Evolutionary conservation across 768 basidiomycete species (phyloP).

Genomic region (Pisolithus orientalis): DNA sequence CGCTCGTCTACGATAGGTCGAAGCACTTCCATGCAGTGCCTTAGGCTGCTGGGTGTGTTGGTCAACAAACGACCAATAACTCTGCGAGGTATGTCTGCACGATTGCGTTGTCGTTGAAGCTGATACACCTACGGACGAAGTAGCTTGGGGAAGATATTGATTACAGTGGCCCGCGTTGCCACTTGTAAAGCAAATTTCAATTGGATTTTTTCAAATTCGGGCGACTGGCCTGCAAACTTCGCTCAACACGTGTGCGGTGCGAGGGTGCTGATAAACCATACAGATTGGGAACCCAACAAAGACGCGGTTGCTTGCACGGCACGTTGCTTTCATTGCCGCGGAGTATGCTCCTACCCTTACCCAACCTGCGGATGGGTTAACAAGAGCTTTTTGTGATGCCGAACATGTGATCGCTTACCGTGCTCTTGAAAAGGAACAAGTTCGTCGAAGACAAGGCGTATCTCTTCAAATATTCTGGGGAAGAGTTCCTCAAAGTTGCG

Average conservation of each 20-base stretch:
- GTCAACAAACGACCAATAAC: slow-evolving; percentile 28
- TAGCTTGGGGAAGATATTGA: slow-evolving; percentile 29
- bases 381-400: slow-evolving; percentile 7
- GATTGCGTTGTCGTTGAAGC: slow-evolving; percentile 4
- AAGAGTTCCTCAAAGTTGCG: slow-evolving; percentile 29
- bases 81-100: slow-evolving; percentile 14
- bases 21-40: slow-evolving; percentile 24
- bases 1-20: slow-evolving; percentile 30
- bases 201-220: slow-evolving; percentile 30
- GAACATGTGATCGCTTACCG: slow-evolving; percentile 11
- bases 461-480: slow-evolving; percentile 29
- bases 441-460: slow-evolving; percentile 25
- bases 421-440: slow-evolving; percentile 15
- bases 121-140: slow-evolving; percentile 26
- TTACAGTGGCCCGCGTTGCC: slow-evolving; percentile 23
- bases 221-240: slow-evolving; percentile 27
- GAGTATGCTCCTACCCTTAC: slow-evolving; percentile 19
- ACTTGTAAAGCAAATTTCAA: slow-evolving; percentile 31
- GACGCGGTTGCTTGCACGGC: slow-evolving; percentile 35
- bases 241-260: slow-evolving; percentile 4
- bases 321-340: slow-evolving; percentile 26
- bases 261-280: slow-evolving; percentile 13
- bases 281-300: slow-evolving; percentile 36
- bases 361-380: slow-evolving; percentile 21
- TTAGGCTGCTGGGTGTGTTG: slow-evolving; percentile 27